Percentiles rank a stretch among this genome's conserved stretches.
Evolutionary conservation across 2,329 filamentous ascomycete species (phyloP).

Genomic region (Sporothrix protearum): DNA sequence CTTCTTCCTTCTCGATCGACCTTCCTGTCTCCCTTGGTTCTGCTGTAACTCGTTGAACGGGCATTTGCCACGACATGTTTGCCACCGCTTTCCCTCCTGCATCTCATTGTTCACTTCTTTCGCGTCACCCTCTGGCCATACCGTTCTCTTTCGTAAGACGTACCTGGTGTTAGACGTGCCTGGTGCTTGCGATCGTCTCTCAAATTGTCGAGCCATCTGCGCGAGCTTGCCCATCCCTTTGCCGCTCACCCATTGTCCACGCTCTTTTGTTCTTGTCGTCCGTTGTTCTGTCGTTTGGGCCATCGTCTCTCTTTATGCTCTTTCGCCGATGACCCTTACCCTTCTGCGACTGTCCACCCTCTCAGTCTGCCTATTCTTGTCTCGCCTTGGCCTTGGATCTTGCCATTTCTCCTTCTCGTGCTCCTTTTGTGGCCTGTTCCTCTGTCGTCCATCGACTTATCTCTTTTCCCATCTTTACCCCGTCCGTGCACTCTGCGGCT

Average conservation of each 20-base stretch:
- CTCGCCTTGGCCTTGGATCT: not conserved
- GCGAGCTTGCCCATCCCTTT: constrained; percentile 10
- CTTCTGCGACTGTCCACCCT: not conserved
- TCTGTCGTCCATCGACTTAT: not conserved
- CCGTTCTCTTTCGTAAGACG: not conserved
- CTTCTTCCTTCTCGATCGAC: not conserved
- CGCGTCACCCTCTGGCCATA: constrained; percentile 10
- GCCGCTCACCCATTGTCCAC: not conserved
- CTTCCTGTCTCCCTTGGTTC: not conserved
- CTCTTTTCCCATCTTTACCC: not conserved
- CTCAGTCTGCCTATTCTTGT: not conserved
- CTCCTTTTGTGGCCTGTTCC: constrained; percentile 18
- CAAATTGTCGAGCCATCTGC: constrained; percentile 13
- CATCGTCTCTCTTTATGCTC: not conserved
- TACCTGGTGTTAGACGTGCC: not conserved
- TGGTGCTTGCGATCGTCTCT: constrained; percentile 6
- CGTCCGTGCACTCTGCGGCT: constrained; percentile 14
- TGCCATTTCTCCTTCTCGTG: not conserved
- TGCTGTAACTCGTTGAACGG: not conserved
- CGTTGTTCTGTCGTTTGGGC: not conserved
- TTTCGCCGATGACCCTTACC: not conserved
- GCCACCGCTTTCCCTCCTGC: not conserved
- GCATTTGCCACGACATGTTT: not conserved
- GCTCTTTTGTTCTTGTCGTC: not conserved
- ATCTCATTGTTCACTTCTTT: not conserved